A percentile compares a stretch with the other conserved stretches of the same genome.
These are phyloP conservation scores for Osmozyma mogii DNA, from an alignment of 805 yeast genomes.

Conservation along the genomic window DNA sequence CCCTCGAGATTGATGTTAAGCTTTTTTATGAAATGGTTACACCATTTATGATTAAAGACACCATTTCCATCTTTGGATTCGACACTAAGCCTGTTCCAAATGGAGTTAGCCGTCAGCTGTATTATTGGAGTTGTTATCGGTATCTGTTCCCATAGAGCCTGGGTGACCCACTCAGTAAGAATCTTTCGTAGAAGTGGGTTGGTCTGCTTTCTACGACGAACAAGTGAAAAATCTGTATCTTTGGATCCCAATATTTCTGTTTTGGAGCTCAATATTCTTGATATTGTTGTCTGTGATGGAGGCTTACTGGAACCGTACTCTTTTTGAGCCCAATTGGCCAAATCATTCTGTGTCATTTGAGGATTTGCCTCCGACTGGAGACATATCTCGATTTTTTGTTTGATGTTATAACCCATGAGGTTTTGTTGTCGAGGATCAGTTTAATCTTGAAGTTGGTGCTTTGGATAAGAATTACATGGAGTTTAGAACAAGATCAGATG, in stretches of 20 bases:
- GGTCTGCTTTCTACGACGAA: slow-evolving; percentile 46
- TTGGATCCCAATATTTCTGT: slow-evolving; percentile 44
- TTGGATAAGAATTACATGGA: too few species aligned
- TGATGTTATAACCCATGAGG: slow-evolving; percentile 52
- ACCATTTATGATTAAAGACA: slow-evolving; percentile 59
- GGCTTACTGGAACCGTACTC: slow-evolving; percentile 44
- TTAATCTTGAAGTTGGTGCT: too few species aligned
- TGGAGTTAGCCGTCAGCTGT: slow-evolving; percentile 53
- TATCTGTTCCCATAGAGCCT: slow-evolving; percentile 58
- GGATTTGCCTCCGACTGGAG: slow-evolving; percentile 63
- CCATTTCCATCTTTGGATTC: slow-evolving; percentile 55
- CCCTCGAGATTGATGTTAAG: slow-evolving; percentile 46
- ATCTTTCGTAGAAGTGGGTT: slow-evolving; percentile 49
- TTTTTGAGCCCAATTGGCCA: slow-evolving; percentile 57
- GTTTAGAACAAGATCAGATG: too few species aligned
- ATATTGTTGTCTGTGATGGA: slow-evolving; percentile 63
- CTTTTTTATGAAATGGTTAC: slow-evolving; percentile 38
- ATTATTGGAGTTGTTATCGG: slow-evolving; percentile 59
- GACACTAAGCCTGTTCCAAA: slow-evolving; percentile 54
- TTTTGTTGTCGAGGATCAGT: too few species aligned
- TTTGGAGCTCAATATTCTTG: slow-evolving; percentile 50
- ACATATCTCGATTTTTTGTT: slow-evolving; percentile 60
- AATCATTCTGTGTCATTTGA: slow-evolving; percentile 57
- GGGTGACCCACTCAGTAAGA: slow-evolving; percentile 64
- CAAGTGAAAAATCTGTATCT: slow-evolving; percentile 43